Conservation (phyloP, 331 rosid species). For the Acacia concinna region DNA sequence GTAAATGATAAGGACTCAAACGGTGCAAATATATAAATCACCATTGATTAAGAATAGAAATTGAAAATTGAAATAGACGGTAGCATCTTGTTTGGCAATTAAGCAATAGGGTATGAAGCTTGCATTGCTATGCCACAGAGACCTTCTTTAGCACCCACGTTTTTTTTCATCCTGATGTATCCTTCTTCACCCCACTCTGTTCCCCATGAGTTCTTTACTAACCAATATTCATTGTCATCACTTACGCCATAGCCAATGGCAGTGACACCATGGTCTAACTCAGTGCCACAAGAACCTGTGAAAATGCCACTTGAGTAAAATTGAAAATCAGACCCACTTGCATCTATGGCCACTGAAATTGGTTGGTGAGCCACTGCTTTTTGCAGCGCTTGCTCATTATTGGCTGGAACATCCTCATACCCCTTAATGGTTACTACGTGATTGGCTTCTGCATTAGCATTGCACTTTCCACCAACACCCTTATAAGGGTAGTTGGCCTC, state of each 20-base stretch:
- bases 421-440: conserved; percentile 45
- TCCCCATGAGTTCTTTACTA: conserved; percentile 66
- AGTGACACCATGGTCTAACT: conserved; percentile 56
- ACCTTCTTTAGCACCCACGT: conserved; percentile 41
- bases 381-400: conserved; percentile 43
- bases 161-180: conserved; percentile 52
- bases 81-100: neutral
- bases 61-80: neutral
- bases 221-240: conserved; percentile 43
- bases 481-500: conserved; percentile 47
- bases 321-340: conserved; percentile 43
- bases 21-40: neutral
- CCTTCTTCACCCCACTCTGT: conserved; percentile 55
- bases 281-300: conserved; percentile 51
- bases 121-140: conserved; percentile 53
- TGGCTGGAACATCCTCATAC: conserved; percentile 48
- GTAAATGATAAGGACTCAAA: neutral
- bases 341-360: conserved; percentile 61
- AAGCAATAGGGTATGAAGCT: conserved; percentile 39
- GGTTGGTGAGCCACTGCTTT: conserved; percentile 57
- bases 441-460: conserved; percentile 25
- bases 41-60: neutral
- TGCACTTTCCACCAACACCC: conserved; percentile 47
- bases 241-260: conserved; percentile 42
- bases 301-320: conserved; percentile 48